Base-by-base conservation (phyloP, 257 asterid species). In the Jasminum sambac region DNA sequence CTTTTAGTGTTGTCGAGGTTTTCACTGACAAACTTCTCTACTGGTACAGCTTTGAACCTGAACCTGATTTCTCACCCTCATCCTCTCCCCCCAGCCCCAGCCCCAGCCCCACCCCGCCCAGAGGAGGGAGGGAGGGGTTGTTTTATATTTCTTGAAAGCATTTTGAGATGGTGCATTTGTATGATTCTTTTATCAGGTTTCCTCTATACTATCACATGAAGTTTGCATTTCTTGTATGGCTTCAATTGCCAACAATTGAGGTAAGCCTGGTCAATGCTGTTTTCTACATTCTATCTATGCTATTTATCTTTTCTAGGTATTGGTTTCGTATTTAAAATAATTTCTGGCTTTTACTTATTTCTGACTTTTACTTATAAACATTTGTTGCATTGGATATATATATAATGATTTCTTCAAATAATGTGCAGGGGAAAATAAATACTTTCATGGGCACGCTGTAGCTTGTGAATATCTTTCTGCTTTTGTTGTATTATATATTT, bases 171-270 rank as follows among this genome's bases (percentile, higher is more conserved):
- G 71, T 48, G 55, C 43, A 63, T 73, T 19, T n/a, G 3, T 8
- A 7, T 55, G 62, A 19, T 55, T 55, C 8, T 55, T 55, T 21
- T 55, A 55, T 79, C 90, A 95, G 99, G 99, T 78, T 84, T 71
- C 99, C 98, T 9, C 72, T 84, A 71, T 95, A 95, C 87, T 95
- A 95, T 67, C 97, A 91, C 78, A 43, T 80, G 88, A 95, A 95
- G 95, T 89, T 95, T 82, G 99, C 97, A 57, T 91, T 95, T 85
- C 99, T 95, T 64, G 96, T 95, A 72, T 95, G 98, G 99, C 97
- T 95, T 79, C 98, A 95, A 76, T 89, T 95, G 72, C 99, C 99
- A 55, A 46, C 88, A 50, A 76, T 81, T 72, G 87, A 95, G 72
- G 99, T 95, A 87, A 82, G 94, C 74, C 72, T 72, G 50, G 46